Evolutionary conservation across 139 green algal species (phyloP), one percentile per base, ranked within the genome.

Genomic region (Chlorella sorokiniana): DNA sequence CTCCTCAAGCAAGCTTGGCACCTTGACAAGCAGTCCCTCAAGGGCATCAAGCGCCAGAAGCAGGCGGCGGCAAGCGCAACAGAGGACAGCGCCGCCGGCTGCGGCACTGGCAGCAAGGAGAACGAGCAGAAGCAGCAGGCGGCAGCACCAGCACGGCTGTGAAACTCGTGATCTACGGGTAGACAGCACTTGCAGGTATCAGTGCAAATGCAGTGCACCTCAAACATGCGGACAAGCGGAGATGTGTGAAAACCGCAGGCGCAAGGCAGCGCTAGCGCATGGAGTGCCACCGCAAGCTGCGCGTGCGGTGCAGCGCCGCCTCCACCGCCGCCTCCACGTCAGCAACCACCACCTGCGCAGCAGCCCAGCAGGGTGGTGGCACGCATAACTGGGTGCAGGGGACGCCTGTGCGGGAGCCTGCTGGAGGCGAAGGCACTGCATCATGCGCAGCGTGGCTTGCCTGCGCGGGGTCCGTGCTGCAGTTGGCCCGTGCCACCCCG

Each of bases 401-500:
- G 5, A 40, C 5, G 4, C 29, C 5, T 68, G 61, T 40, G 61
- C 27, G 7, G 16, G 29, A 38, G 29, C 18, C 29, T 27, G 16
- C 27, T n/a, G 5, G 14, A 40, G n/a, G 29, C 7, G 4, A 2
- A 69, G 2, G 33, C 31, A 44, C 31, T 16, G 20, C 2, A 61
- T 23, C 29, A 48, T 18, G 35, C 35, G 37, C 33, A 31, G 10
- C 7, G 23, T 54, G 56, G 1, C 71, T 22, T 33, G 40, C 73
- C 73, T 87, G 70, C 22, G 93, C 93, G 1, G 88, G 85, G 79
- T 95, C 83, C 0, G 63, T 54, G 8, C 54, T 35, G 63, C 81
- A 87, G 78, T 96, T 95, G 23, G 38, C 37, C 84, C 90, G 37
- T 82, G 51, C 51, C 94, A 97, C 93, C 93, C 92, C 71, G 90